Conservation (phyloP, 2,329 filamentous ascomycete genomes). For the Berkeleyomyces rouxiae region DNA sequence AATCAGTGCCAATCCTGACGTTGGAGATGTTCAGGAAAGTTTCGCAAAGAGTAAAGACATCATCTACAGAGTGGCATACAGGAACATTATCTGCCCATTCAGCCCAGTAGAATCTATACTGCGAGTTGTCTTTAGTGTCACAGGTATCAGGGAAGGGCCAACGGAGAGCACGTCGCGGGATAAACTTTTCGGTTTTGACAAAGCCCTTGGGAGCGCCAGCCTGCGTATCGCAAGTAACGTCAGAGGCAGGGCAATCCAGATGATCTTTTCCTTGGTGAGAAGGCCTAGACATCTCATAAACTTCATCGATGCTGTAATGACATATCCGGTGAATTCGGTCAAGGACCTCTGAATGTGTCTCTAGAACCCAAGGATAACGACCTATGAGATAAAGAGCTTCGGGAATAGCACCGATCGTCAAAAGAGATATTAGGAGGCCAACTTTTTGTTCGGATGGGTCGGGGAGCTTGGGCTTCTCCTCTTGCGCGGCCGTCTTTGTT, state of each 20-base stretch:
- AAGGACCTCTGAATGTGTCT: slow-evolving; percentile 66
- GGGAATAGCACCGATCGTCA: slow-evolving; percentile 81
- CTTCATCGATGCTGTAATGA: slow-evolving; percentile 62
- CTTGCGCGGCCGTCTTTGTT: slow-evolving; percentile 21
- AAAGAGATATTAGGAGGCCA: slow-evolving; percentile 62
- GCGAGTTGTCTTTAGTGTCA: slow-evolving; percentile 57
- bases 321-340: slow-evolving; percentile 71
- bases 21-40: slow-evolving; percentile 76
- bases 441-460: slow-evolving; percentile 82
- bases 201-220: slow-evolving; percentile 51
- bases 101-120: slow-evolving; percentile 92
- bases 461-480: slow-evolving; percentile 38
- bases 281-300: slow-evolving; percentile 28
- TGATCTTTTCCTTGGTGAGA: neutral
- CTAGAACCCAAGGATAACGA: slow-evolving; percentile 80
- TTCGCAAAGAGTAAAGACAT: slow-evolving; percentile 72
- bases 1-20: slow-evolving; percentile 75
- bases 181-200: slow-evolving; percentile 42
- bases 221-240: slow-evolving; percentile 40
- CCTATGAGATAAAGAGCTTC: slow-evolving; percentile 87
- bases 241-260: slow-evolving; percentile 2
- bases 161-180: slow-evolving; percentile 50
- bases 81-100: slow-evolving; percentile 93
- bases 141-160: slow-evolving; percentile 73
- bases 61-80: slow-evolving; percentile 75